Percentiles rank a stretch among this genome's conserved stretches.
Evolutionary conservation across 768 basidiomycete genomes (phyloP).

Genomic region (Tricholoma matsutake): DNA sequence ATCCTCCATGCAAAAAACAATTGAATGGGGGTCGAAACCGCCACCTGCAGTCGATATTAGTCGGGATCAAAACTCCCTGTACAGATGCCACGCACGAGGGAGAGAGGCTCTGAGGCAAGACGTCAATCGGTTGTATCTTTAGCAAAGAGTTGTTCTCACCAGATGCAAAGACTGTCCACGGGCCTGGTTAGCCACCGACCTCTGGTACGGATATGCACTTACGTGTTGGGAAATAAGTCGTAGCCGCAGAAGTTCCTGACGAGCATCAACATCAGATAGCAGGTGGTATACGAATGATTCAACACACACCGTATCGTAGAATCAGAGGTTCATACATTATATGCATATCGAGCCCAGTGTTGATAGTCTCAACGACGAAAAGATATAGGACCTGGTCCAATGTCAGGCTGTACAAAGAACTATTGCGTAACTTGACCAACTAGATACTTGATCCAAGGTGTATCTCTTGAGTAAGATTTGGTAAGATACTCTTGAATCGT

Average conservation of each 20-base stretch:
- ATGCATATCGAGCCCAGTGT: conserved; percentile 33
- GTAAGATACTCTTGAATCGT: neutral
- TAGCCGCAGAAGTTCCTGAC: conserved; percentile 12
- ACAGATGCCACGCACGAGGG: conserved; percentile 25
- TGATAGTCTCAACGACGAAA: conserved; percentile 33
- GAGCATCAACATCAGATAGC: neutral
- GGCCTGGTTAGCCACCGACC: neutral
- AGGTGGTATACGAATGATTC: neutral
- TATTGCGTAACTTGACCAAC: conserved; percentile 15
- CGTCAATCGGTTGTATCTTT: neutral
- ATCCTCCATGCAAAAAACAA: conserved; percentile 42
- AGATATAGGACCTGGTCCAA: conserved; percentile 28
- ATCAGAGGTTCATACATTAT: conserved; percentile 40
- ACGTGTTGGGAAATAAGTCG: conserved; percentile 26
- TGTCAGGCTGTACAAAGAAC: neutral
- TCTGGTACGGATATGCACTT: conserved; percentile 3
- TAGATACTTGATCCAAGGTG: conserved; percentile 30
- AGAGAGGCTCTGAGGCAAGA: conserved; percentile 26
- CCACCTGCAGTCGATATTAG: conserved; percentile 24
- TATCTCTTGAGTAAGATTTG: conserved; percentile 22
- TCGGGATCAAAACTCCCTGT: neutral
- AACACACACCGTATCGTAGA: conserved; percentile 30
- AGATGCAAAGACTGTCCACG: conserved; percentile 25
- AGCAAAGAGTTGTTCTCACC: conserved; percentile 18
- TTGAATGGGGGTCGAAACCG: conserved; percentile 39